Base-by-base conservation (phyloP, 352 stramenopile genomes). In the Saprolegnia diclina region DNA sequence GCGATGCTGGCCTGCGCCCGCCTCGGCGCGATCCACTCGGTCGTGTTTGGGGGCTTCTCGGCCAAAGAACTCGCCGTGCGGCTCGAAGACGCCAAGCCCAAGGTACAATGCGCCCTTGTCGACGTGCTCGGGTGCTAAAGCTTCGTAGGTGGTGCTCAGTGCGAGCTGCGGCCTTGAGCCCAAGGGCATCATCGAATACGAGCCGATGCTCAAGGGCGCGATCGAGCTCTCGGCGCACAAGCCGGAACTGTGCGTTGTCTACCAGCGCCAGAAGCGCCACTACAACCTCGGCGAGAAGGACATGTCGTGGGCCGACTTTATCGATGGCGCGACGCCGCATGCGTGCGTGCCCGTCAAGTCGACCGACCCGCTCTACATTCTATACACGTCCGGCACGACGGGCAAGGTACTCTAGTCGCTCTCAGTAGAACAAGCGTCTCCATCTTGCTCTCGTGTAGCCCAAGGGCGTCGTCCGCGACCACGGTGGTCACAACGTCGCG, bases 1-100 rank as follows among this genome's bases (percentile, higher is more conserved):
- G 94, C 94, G 35, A 99, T 99, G 97, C 80, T 99, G 26, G 97
- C 97, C 0, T 99, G 97, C 72, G 91, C 94, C 9, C 90, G 97
- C 38, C 98, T 99, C 70, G 97, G 97, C 29, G 97, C 96, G 13
- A 83, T 98, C 5, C 97, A 99, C 81, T 90, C 80, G 37, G 90
- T 97, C 0, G 89, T 97, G 21, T 97, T 97, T 66, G 89, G 88
- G 22, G 91, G 91, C 0, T 97, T 97, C 76, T 87, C 89, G 3
- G 74, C 87, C 24, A 72, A 87, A 19, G 90, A 95, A 72, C 73
- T 97, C n/a, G 85, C 86, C 11, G 78, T 77, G 9, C 79, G 90
- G 42, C 95, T 97, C 63, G 77, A 90, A 45, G 87, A 96, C 72
- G 83, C 78, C 13, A 81, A 80, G 21, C 77, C 89, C 19, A 96